phyloP scores from a whole-genome alignment of 306 rosid genomes.

The Rosa rugosa region DNA sequence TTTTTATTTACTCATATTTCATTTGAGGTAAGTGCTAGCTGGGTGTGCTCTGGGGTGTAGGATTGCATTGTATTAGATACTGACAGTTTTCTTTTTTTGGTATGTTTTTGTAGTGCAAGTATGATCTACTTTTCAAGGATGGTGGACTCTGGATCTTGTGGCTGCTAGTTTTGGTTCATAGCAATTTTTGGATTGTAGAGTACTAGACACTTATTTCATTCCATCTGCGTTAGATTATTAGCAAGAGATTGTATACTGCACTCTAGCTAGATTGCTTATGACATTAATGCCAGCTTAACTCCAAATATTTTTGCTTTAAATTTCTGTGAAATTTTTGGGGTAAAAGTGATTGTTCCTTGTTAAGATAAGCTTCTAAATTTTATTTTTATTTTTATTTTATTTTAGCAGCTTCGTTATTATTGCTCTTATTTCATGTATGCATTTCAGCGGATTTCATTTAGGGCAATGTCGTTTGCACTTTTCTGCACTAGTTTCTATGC shows the following conservation, averaged over 20 bases:
- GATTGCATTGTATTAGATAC: not conserved
- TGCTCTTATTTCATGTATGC: not conserved
- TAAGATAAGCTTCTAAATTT: not conserved
- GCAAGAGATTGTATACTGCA: not conserved
- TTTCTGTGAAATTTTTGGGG: not conserved
- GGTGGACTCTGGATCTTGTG: slow-evolving; percentile 15
- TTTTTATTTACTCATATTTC: not conserved
- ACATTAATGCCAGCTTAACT: not conserved
- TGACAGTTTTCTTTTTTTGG: not conserved
- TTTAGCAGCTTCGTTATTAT: not conserved
- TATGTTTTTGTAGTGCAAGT: slow-evolving; percentile 30
- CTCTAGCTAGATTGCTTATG: not conserved
- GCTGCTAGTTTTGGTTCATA: not conserved
- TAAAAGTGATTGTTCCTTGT: not conserved
- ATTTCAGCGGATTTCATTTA: not conserved
- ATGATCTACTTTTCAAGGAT: slow-evolving; percentile 3
- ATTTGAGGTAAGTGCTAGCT: not conserved
- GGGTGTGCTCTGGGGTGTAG: not conserved
- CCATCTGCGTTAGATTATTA: not conserved
- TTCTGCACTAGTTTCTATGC: not conserved
- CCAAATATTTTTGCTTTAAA: not conserved
- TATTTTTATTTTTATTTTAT: not conserved
- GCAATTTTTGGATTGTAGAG: not conserved
- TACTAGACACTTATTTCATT: not conserved
- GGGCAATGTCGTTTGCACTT: not conserved